Evolutionary conservation across 2,329 filamentous ascomycete species (phyloP).

Genomic region (Pezicula neosporulosa): DNA sequence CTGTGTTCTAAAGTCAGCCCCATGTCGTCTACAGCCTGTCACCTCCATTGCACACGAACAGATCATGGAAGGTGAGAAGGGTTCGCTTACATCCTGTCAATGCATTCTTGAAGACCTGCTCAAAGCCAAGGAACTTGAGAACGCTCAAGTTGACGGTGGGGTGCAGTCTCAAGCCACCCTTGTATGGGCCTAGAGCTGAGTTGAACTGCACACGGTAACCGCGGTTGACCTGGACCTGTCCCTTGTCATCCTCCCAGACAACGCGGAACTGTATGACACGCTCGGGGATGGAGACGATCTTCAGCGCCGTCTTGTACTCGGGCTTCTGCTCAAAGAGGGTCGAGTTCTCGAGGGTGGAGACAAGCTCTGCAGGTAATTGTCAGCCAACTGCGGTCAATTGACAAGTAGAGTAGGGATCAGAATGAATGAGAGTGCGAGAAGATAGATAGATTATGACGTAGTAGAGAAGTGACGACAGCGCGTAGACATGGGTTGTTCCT

Average conservation of each 20-base stretch:
- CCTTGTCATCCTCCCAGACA: slow-evolving; percentile 93
- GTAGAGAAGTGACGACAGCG: neutral
- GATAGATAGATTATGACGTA: neutral
- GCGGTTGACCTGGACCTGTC: slow-evolving; percentile 84
- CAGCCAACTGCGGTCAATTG: slow-evolving; percentile 1
- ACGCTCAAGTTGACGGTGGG: slow-evolving; percentile 78
- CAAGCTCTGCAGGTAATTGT: slow-evolving; percentile 64
- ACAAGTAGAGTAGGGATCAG: neutral
- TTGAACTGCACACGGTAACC: slow-evolving; percentile 99
- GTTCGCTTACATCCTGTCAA: slow-evolving; percentile 77
- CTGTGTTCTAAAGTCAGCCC: slow-evolving; percentile 33
- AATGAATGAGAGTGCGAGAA: neutral
- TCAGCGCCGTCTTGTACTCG: slow-evolving; percentile 88
- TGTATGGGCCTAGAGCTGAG: slow-evolving; percentile 95
- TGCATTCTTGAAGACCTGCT: slow-evolving; percentile 99
- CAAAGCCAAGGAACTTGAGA: slow-evolving; percentile 97
- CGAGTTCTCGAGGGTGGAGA: slow-evolving; percentile 89
- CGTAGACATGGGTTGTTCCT: too few species aligned
- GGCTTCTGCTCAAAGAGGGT: slow-evolving; percentile 91
- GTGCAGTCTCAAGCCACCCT: slow-evolving; percentile 94
- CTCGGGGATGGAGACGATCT: slow-evolving; percentile 87
- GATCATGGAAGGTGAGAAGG: neutral
- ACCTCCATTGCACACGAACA: neutral
- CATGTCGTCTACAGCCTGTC: neutral
- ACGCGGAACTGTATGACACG: slow-evolving; percentile 97